Percentiles rank a stretch among this genome's conserved stretches.
phyloP scores from a whole-genome alignment of 768 basidiomycete species.

The Amanita thiersii region DNA sequence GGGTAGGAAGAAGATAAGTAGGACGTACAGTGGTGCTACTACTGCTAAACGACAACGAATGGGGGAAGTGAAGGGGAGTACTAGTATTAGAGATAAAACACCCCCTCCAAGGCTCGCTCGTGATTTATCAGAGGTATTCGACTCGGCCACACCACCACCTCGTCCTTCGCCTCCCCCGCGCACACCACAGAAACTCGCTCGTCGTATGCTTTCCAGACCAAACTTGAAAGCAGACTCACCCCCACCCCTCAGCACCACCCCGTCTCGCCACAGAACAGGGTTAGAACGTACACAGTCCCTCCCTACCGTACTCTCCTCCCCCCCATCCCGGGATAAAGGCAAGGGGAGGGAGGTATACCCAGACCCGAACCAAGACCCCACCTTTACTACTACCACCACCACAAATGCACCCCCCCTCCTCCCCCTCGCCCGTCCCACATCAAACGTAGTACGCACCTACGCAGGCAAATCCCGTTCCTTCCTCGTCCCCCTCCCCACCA shows the following conservation, averaged over 20 bases:
- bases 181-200: constrained; percentile 41
- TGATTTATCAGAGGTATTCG: constrained; percentile 41
- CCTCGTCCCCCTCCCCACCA: constrained; percentile 49
- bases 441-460: constrained; percentile 53
- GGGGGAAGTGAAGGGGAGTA: too few species aligned
- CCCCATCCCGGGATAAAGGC: constrained; percentile 14
- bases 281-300: constrained; percentile 29
- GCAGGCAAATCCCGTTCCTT: constrained; percentile 77
- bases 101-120: constrained; percentile 24
- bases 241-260: constrained; percentile 28
- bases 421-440: constrained; percentile 19
- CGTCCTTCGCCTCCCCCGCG: constrained; percentile 18
- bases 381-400: constrained; percentile 13
- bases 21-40: too few species aligned
- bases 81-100: constrained; percentile 4
- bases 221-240: constrained; percentile 63
- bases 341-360: constrained; percentile 9
- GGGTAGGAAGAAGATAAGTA: too few species aligned
- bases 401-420: constrained; percentile 19
- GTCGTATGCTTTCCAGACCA: constrained; percentile 67
- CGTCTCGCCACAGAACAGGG: neutral
- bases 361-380: constrained; percentile 16
- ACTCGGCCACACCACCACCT: constrained; percentile 21
- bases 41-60: constrained; percentile 5
- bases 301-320: constrained; percentile 24